Evolutionary conservation across 1,139 yeast species (phyloP), one percentile per base, ranked within the genome.

Genomic region (Pichia sp.): DNA sequence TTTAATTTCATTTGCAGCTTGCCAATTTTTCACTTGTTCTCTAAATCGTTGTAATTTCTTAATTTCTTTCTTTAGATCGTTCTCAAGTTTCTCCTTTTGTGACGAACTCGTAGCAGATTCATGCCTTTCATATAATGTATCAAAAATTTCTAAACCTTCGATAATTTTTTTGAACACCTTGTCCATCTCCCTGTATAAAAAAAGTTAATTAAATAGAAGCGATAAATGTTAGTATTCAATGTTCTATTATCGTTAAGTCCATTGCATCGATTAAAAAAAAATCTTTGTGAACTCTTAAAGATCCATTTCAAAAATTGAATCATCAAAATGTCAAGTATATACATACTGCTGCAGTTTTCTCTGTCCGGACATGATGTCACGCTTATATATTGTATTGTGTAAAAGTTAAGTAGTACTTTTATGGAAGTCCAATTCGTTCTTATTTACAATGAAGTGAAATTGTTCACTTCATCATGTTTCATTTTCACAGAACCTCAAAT

Each of bases 1-100:
- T 60, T 84, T 84, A 53, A 83, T 80, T 49, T 84, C 83, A 51
- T 76, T 76, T 48, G 82, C 82, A 26, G 85, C 76, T 56, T 83
- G 80, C 92, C 92, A 84, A 55, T 80, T 80, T 61, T 84, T 84
- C 53, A 84, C 80, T 65, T 82, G 90, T 64, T 84, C 90, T 65
- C 90, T 73, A 59, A 80, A 76, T 60, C 88, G 69, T 62, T 83
- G 90, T 39, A 83, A 68, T 63, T 82, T 82, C 61, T 83, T 83
- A 60, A 83, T 82, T 65, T 83, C 90, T 62, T 83, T 80, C 67
- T 83, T 83, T 62, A 84, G 69, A 59, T 84, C 92, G 52, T 74
- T 71, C 64, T 84, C 92, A 54, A 83, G 68, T 65, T 84, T 84
- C 51, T 85, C 92, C 67, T 82, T 76, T 63, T 82, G 90, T 8